Evolutionary conservation across 1,284 basidiomycete species (phyloP).

Genomic region (Tremellales sp.): DNA sequence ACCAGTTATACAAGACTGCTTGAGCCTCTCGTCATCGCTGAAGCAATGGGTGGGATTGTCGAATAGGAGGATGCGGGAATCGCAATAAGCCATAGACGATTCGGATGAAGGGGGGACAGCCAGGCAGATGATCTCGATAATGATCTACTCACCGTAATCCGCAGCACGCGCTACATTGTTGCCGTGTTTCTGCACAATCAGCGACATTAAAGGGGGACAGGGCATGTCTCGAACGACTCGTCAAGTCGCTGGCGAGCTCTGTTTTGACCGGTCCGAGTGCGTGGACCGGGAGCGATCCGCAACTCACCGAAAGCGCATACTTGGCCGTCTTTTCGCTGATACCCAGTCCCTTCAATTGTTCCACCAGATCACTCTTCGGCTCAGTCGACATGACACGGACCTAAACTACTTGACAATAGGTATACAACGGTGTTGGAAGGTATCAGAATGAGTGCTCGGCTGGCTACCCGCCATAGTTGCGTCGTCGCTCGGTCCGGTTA

Average conservation of each 20-base stretch:
- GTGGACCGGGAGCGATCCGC: neutral
- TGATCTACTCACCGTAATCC: neutral
- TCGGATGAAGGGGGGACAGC: too few species aligned
- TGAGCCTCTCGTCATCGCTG: too few species aligned
- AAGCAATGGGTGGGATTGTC: too few species aligned
- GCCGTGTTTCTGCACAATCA: neutral
- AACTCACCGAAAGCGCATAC: slow-evolving; percentile 35
- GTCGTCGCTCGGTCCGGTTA: too few species aligned
- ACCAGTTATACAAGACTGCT: too few species aligned
- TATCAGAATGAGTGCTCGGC: too few species aligned
- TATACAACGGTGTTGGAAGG: too few species aligned
- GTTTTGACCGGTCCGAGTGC: neutral
- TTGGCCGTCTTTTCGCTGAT: slow-evolving; percentile 40
- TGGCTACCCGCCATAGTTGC: too few species aligned
- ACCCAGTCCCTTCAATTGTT: slow-evolving; percentile 36
- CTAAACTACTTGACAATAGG: neutral
- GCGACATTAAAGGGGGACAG: neutral
- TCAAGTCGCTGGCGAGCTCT: too few species aligned
- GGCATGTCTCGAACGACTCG: neutral
- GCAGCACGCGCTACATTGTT: neutral
- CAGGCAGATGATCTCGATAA: too few species aligned
- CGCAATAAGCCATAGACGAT: too few species aligned
- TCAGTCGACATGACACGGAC: neutral
- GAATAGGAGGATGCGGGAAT: too few species aligned
- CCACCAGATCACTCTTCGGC: slow-evolving; percentile 23